A percentile compares a stretch with the other conserved stretches of the same genome.
phyloP scores from a whole-genome alignment of 192 early-diverging fungal species.

The Mortierella alpina region DNA sequence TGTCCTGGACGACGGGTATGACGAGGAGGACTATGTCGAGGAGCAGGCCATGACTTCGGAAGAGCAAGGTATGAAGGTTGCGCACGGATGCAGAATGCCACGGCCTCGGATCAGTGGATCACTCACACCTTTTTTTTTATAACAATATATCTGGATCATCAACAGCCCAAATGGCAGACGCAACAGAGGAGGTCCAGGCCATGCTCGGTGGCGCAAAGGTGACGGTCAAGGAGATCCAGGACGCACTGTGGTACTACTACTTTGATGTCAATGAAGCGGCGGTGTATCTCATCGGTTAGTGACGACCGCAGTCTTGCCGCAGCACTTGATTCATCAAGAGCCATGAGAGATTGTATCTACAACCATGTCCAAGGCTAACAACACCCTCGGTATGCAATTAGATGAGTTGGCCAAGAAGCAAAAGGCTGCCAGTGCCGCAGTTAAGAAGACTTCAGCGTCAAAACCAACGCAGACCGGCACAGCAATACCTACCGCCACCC shows the following conservation, averaged over 20 bases:
- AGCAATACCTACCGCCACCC: constrained; percentile 26
- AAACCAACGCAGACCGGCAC: constrained; percentile 31
- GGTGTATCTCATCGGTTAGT: constrained; percentile 76
- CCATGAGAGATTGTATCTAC: background rate
- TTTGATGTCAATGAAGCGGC: constrained; percentile 76
- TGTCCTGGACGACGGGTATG: constrained; percentile 54
- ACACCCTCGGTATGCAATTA: background rate
- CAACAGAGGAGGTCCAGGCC: constrained; percentile 66
- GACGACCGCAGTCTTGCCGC: background rate
- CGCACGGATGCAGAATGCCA: background rate
- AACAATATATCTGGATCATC: background rate
- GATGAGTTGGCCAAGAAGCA: constrained; percentile 39
- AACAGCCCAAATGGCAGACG: constrained; percentile 61
- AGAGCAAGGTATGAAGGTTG: constrained; percentile 23
- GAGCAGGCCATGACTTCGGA: constrained; percentile 38
- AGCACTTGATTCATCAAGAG: background rate
- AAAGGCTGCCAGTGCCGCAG: constrained; percentile 37
- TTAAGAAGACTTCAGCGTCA: constrained; percentile 12
- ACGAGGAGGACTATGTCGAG: constrained; percentile 55
- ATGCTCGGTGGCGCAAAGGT: constrained; percentile 71
- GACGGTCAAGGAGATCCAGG: constrained; percentile 72
- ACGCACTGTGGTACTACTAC: constrained; percentile 78
- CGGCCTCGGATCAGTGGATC: background rate
- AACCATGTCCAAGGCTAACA: background rate
- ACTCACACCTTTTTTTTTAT: background rate